These are phyloP conservation scores for Mixia osmundae DNA, from an alignment of 1,284 basidiomycete genomes.

Conservation along the genomic window DNA sequence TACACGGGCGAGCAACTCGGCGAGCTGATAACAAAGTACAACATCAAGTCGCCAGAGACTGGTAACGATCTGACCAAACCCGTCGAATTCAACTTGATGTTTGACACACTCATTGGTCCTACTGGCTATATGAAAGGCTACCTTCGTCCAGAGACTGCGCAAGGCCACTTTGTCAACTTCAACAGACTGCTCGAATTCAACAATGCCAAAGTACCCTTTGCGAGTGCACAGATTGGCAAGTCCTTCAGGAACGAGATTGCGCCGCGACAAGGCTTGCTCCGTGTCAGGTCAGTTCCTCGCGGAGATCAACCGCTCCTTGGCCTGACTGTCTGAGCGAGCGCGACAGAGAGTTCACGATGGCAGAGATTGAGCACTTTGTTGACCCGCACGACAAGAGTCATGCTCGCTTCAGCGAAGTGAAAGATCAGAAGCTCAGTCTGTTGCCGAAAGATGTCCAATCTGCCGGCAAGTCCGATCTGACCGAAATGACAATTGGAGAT, in stretches of 20 bases:
- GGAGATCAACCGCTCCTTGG: no score
- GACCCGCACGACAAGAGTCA: slow-evolving; percentile 86
- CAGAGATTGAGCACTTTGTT: slow-evolving; percentile 97
- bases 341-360: slow-evolving; percentile 85
- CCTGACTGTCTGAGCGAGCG: not conserved
- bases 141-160: slow-evolving; percentile 92
- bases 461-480: slow-evolving; percentile 44
- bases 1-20: slow-evolving; percentile 75
- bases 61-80: slow-evolving; percentile 81
- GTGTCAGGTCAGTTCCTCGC: slow-evolving; percentile 36
- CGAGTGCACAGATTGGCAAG: slow-evolving; percentile 87
- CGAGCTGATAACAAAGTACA: slow-evolving; percentile 56
- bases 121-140: slow-evolving; percentile 92
- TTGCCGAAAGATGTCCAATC: slow-evolving; percentile 65
- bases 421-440: slow-evolving; percentile 47
- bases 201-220: slow-evolving; percentile 87
- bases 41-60: slow-evolving; percentile 74
- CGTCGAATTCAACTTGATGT: slow-evolving; percentile 97
- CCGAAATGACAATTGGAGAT: slow-evolving; percentile 54
- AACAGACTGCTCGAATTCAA: slow-evolving; percentile 91
- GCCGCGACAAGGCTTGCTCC: slow-evolving; percentile 79
- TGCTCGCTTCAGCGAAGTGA: slow-evolving; percentile 55
- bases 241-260: slow-evolving; percentile 98
- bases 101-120: slow-evolving; percentile 86
- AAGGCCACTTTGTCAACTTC: slow-evolving; percentile 99